These are phyloP conservation scores for Tuber borchii DNA, from an alignment of 495 filamentous ascomycete species.

Conservation along the genomic window DNA sequence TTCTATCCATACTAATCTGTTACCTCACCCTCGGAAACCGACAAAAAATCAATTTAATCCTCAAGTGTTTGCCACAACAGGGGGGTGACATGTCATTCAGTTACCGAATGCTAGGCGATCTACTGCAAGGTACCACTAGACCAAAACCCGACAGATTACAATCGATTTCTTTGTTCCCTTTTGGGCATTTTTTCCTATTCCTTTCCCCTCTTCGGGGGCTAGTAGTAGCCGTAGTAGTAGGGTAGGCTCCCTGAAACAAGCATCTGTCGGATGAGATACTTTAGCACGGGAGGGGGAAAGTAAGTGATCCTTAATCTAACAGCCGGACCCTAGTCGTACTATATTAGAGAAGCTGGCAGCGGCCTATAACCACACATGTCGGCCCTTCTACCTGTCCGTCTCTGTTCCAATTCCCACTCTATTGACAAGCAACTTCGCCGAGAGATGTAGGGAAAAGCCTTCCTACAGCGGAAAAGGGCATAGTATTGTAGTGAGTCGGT, in stretches of 20 bases:
- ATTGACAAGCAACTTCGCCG: background rate
- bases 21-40: background rate
- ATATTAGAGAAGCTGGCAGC: background rate
- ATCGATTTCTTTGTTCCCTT: background rate
- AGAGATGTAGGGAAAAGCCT: background rate
- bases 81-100: background rate
- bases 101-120: background rate
- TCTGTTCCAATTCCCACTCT: background rate
- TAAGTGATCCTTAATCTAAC: background rate
- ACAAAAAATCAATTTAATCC: background rate
- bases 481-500: background rate
- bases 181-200: background rate
- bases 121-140: constrained; percentile 13
- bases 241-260: background rate
- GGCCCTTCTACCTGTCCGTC: background rate
- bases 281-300: background rate
- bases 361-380: background rate
- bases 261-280: background rate
- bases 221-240: background rate
- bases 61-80: background rate
- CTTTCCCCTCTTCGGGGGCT: background rate
- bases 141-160: background rate
- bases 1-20: background rate
- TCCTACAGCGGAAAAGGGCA: background rate
- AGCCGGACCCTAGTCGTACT: background rate